phyloP scores from a whole-genome alignment of 257 asterid genomes.

The Rauvolfia tetraphylla region DNA sequence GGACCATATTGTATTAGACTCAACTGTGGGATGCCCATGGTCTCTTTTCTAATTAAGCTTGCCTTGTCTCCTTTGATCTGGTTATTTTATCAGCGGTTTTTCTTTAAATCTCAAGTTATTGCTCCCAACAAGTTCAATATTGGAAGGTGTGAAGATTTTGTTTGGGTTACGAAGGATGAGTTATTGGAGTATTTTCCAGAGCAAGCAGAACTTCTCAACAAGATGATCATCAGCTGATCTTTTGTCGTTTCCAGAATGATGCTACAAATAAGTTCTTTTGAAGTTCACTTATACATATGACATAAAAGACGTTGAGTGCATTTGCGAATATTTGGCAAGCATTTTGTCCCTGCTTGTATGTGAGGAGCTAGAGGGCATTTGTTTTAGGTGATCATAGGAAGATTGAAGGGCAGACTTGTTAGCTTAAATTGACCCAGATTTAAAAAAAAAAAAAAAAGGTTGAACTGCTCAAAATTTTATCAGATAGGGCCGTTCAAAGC shows the following conservation, averaged over 20 bases:
- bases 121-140: constrained; percentile 55
- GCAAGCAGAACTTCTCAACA: constrained; percentile 66
- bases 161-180: constrained; percentile 90
- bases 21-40: not conserved
- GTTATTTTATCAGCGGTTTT: constrained; percentile 58
- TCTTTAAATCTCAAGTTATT: constrained; percentile 91
- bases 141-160: constrained; percentile 58
- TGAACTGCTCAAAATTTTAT: not conserved
- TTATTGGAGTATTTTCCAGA: constrained; percentile 79
- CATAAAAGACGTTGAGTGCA: not conserved
- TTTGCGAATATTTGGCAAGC: not conserved
- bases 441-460: not conserved
- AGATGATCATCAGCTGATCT: constrained; percentile 58
- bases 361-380: not conserved
- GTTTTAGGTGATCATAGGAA: not conserved
- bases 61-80: not conserved
- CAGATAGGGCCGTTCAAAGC: not conserved
- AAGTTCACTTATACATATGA: not conserved
- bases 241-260: not conserved
- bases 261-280: not conserved
- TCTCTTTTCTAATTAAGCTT: not conserved
- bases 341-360: not conserved
- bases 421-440: not conserved
- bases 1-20: not conserved
- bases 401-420: not conserved